Evolutionary conservation across 305 asterid genomes (phyloP), one percentile per base, ranked within the genome.

Genomic region (Fraxinus angustifolia): DNA sequence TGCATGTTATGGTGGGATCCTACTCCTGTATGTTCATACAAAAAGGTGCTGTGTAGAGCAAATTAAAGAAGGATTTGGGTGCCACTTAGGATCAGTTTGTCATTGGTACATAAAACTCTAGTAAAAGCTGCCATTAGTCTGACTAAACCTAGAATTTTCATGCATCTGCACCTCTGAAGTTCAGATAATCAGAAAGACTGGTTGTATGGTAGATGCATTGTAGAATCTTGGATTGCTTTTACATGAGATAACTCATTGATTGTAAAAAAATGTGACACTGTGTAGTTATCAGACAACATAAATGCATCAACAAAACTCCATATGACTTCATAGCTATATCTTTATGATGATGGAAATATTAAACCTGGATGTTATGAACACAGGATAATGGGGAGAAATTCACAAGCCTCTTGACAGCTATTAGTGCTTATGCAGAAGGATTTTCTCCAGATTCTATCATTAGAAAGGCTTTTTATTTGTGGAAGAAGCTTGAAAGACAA

Each of bases 401-500:
- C 87, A 92, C 80, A 2, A 95, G 97, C 90, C 98, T 93, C 76
- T 82, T 92, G 88, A 91, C 83, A 19, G 99, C 98, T 56, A 95
- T 95, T 21, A 87, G 97, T 84, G 99, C 98, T 36, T 95, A 95
- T 72, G 98, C 99, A 0, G 98, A 93, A 91, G 99, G 99, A 77
- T 92, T 79, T 89, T 93, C 99, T 19, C 97, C 97, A 2, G 97
- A 95, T 90, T 42, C 84, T 71, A 89, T 94, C 30, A 91, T 95
- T 21, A 91, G 96, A 83, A 84, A 97, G 82, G 93, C 91, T 33
- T 79, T 53, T 77, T 78, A 89, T 87, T 84, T 95, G 89, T 95
- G 99, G 99, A 92, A 92, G 88, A 91, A 92, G 92, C 96, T 93
- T 40, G 97, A 83, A 81, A 87, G 86, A 87, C 87, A 88, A 81